Conservation (phyloP, 345 rosid genomes). For the Murraya koenigii region DNA sequence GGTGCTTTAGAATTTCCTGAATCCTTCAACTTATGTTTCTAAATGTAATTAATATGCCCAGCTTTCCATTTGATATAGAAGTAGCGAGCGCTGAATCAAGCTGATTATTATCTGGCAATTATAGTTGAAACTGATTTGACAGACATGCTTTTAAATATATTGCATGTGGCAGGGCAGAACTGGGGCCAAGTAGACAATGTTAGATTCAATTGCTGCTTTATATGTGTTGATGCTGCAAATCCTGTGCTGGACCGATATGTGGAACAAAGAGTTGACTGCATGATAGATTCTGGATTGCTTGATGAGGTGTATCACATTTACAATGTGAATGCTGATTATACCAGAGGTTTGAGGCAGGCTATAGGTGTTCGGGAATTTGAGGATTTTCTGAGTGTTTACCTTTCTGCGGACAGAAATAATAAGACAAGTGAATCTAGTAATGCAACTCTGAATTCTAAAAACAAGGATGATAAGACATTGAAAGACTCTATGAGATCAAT, state of each 20-base stretch:
- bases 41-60: neutral
- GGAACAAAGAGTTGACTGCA: constrained; percentile 76
- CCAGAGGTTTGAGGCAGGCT: constrained; percentile 84
- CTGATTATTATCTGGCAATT: neutral
- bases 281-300: constrained; percentile 80
- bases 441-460: constrained; percentile 24
- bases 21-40: neutral
- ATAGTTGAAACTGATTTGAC: neutral
- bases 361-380: constrained; percentile 92
- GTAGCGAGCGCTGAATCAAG: neutral
- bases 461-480: constrained; percentile 25
- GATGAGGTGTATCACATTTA: constrained; percentile 74
- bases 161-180: constrained; percentile 84
- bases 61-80: neutral
- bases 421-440: constrained; percentile 15
- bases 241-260: constrained; percentile 67
- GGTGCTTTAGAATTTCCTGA: neutral
- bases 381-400: constrained; percentile 44
- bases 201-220: constrained; percentile 70
- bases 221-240: constrained; percentile 67
- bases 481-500: constrained; percentile 46
- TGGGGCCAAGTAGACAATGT: constrained; percentile 73
- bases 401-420: constrained; percentile 16
- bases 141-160: constrained; percentile 23
- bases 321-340: constrained; percentile 57